A percentile compares a stretch with the other conserved stretches of the same genome.
Evolutionary conservation across 345 rosid species (phyloP).

Genomic region (Citrus reticulata): DNA sequence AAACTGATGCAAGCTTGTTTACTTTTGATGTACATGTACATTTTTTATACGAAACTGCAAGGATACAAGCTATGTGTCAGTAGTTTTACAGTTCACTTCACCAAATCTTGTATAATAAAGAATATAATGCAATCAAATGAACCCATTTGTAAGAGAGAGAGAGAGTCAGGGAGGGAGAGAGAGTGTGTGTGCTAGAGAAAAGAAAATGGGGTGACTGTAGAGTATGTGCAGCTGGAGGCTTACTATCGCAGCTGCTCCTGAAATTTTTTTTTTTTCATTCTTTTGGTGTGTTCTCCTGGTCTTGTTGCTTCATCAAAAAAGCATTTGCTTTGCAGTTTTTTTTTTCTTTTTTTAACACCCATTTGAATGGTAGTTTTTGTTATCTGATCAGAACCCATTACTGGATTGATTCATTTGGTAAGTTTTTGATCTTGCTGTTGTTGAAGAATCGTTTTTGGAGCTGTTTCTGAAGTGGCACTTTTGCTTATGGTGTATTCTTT

Average conservation of each 20-base stretch:
- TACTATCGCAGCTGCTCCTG: constrained; percentile 45
- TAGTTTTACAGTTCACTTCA: neutral
- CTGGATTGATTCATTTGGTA: neutral
- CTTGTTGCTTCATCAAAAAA: neutral
- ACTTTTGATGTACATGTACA: neutral
- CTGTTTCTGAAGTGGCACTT: neutral
- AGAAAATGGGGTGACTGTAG: constrained; percentile 49
- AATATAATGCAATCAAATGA: constrained; percentile 24
- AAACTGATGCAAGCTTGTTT: neutral
- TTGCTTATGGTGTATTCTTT: neutral
- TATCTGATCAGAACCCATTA: constrained; percentile 4
- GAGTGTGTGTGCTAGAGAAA: constrained; percentile 10
- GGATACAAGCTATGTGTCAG: neutral
- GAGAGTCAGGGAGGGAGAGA: neutral
- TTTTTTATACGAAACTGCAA: neutral
- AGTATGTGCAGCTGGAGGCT: constrained; percentile 42
- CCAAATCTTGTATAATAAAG: constrained; percentile 24
- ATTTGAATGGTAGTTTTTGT: constrained; percentile 14
- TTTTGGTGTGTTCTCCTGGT: constrained; percentile 27
- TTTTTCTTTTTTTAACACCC: constrained; percentile 22
- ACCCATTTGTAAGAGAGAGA: constrained; percentile 30
- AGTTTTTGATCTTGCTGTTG: neutral
- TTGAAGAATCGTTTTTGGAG: neutral
- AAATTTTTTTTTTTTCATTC: constrained; percentile 13
- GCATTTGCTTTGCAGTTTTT: neutral